Percentiles rank a stretch among this genome's conserved stretches.
Conservation (phyloP, 2,329 filamentous ascomycete species). For the Catunica adiposa region DNA sequence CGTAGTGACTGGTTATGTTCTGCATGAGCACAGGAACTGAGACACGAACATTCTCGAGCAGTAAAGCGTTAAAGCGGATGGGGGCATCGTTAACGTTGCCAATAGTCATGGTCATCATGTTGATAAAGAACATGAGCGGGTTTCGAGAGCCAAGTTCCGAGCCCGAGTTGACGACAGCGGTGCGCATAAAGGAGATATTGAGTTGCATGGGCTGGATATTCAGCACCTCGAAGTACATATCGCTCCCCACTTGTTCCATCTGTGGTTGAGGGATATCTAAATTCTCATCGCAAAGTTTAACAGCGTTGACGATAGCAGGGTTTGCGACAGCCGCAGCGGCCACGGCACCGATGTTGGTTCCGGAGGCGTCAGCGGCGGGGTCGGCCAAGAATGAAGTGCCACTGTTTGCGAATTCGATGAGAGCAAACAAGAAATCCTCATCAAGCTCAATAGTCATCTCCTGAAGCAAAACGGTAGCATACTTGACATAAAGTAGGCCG, state of each 20-base stretch:
- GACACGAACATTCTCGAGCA: constrained; percentile 88
- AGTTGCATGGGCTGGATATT: constrained; percentile 98
- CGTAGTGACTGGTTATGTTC: constrained; percentile 87
- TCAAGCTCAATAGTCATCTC: constrained; percentile 98
- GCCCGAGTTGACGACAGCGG: constrained; percentile 88
- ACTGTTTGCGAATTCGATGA: constrained; percentile 90
- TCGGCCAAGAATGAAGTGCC: constrained; percentile 56
- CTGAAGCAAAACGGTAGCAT: constrained; percentile 81
- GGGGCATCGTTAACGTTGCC: constrained; percentile 98
- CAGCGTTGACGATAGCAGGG: constrained; percentile 30
- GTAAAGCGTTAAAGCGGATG: constrained; percentile 77
- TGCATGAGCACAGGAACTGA: constrained; percentile 69
- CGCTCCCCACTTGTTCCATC: constrained; percentile 67
- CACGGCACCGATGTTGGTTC: background rate
- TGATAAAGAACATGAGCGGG: constrained; percentile 96
- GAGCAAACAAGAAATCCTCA: constrained; percentile 92
- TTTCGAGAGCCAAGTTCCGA: constrained; percentile 83
- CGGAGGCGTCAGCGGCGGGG: constrained; percentile 10
- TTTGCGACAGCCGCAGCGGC: background rate
- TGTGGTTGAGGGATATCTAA: constrained; percentile 86
- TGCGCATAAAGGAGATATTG: constrained; percentile 91
- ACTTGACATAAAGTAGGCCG: constrained; percentile 95
- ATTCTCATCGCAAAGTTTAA: constrained; percentile 73
- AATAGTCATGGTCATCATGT: constrained; percentile 97
- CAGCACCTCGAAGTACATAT: constrained; percentile 94